Evolutionary conservation across 2,329 filamentous ascomycete genomes (phyloP).

Genomic region (Fusarium redolens): DNA sequence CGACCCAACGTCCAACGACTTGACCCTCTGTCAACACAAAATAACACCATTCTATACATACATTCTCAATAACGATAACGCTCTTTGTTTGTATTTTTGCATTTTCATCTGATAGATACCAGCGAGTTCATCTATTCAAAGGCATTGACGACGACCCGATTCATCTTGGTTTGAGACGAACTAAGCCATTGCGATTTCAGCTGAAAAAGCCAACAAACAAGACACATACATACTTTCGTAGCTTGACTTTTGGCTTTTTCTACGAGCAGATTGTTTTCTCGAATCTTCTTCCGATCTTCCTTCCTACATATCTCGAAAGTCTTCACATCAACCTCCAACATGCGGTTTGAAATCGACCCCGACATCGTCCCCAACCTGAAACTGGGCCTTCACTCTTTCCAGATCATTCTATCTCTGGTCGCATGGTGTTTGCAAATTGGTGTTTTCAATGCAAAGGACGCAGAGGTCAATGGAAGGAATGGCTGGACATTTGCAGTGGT

Average conservation of each 20-base stretch:
- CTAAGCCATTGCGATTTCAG: constrained; percentile 34
- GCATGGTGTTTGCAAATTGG: constrained; percentile 70
- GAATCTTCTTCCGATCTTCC: neutral
- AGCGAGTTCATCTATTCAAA: constrained; percentile 3
- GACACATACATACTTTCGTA: constrained; percentile 16
- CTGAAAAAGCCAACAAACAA: constrained; percentile 31
- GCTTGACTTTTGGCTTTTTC: constrained; percentile 1
- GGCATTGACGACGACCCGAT: constrained; percentile 25
- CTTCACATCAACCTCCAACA: constrained; percentile 37
- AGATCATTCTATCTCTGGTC: constrained; percentile 66
- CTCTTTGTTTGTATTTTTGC: constrained; percentile 20
- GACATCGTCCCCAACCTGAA: constrained; percentile 67
- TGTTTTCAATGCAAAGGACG: constrained; percentile 63
- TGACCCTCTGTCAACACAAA: constrained; percentile 11
- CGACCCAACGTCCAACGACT: constrained; percentile 17
- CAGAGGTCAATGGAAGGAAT: constrained; percentile 66
- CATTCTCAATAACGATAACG: constrained; percentile 17
- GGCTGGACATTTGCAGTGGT: constrained; percentile 74
- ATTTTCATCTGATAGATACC: neutral
- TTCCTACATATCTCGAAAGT: neutral
- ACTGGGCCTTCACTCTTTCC: constrained; percentile 66
- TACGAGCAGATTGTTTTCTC: neutral
- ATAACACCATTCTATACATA: constrained; percentile 3
- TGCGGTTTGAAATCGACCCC: constrained; percentile 65
- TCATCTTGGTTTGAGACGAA: constrained; percentile 15